Percentiles rank a stretch among this genome's conserved stretches.
Conservation (phyloP, 2,329 filamentous ascomycete genomes). For the Ophiosphaerella korrae region DNA sequence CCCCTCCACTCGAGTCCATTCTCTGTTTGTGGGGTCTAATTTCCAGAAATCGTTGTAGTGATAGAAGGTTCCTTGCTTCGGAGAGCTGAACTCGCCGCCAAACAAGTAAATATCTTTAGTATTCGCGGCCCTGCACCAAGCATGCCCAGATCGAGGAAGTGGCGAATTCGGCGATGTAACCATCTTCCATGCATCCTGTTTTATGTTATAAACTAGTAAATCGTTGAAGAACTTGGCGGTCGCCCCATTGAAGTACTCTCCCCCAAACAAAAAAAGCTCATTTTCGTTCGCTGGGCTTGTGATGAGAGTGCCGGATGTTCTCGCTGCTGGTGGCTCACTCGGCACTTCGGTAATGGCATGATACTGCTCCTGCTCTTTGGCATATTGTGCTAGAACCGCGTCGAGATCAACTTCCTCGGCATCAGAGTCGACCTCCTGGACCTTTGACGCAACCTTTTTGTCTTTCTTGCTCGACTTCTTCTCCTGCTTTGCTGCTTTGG, state of each 20-base stretch:
- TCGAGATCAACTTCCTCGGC: constrained; percentile 93
- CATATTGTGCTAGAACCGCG: constrained; percentile 89
- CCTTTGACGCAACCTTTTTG: constrained; percentile 77
- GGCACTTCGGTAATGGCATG: constrained; percentile 87
- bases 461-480: constrained; percentile 78
- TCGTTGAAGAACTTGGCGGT: constrained; percentile 75
- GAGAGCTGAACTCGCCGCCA: constrained; percentile 93
- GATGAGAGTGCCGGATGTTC: constrained; percentile 80
- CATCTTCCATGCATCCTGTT: constrained; percentile 86
- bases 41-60: constrained; percentile 99
- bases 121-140: constrained; percentile 90
- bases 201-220: constrained; percentile 72
- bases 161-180: constrained; percentile 92
- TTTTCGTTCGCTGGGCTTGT: constrained; percentile 85
- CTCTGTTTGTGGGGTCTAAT: constrained; percentile 78
- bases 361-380: constrained; percentile 88
- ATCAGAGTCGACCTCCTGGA: constrained; percentile 80
- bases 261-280: constrained; percentile 89
- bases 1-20: constrained; percentile 88
- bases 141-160: constrained; percentile 87
- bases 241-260: constrained; percentile 93
- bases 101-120: constrained; percentile 87
- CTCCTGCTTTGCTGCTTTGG: constrained; percentile 74
- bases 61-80: constrained; percentile 97
- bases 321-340: constrained; percentile 73